Conservation (phyloP, 1,139 yeast species). For the Barnettozyma hawaiiensis region DNA sequence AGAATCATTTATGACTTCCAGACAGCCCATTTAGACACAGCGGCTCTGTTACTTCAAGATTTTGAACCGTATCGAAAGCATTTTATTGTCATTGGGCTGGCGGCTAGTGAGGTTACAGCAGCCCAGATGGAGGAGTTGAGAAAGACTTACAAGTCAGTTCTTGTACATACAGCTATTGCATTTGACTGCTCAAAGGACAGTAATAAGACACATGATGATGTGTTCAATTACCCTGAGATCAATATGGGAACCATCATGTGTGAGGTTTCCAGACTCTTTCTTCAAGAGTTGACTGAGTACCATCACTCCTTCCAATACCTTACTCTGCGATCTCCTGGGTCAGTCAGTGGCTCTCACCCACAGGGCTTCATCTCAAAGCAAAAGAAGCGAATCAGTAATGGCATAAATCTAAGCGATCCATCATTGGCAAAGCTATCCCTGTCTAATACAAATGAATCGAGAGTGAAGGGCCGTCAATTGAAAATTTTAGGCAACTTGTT, state of each 20-base stretch:
- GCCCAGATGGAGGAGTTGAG: constrained; percentile 34
- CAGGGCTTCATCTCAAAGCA: constrained; percentile 14
- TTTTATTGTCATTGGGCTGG: constrained; percentile 59
- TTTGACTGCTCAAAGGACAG: constrained; percentile 34
- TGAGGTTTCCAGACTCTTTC: constrained; percentile 60
- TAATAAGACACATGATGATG: no score
- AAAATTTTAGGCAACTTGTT: constrained; percentile 75
- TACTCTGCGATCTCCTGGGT: constrained; percentile 69
- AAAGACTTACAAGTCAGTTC: constrained; percentile 48
- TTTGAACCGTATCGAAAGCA: constrained; percentile 84
- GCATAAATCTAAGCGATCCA: constrained; percentile 26
- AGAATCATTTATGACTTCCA: constrained; percentile 54
- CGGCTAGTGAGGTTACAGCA: constrained; percentile 30
- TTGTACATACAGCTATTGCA: constrained; percentile 57
- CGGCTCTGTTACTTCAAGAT: constrained; percentile 66
- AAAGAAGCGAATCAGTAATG: constrained; percentile 24
- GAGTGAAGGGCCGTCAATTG: constrained; percentile 65
- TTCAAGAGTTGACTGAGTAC: constrained; percentile 59
- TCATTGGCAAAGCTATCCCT: constrained; percentile 24
- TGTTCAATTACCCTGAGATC: constrained; percentile 19
- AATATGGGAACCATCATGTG: constrained; percentile 64
- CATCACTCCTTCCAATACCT: constrained; percentile 67
- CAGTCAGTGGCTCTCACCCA: constrained; percentile 35
- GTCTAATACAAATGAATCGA: constrained; percentile 38
- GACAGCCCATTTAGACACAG: constrained; percentile 46